Evolutionary conservation across 139 green algal genomes (phyloP).

Genomic region (Parachlorella kessleri): DNA sequence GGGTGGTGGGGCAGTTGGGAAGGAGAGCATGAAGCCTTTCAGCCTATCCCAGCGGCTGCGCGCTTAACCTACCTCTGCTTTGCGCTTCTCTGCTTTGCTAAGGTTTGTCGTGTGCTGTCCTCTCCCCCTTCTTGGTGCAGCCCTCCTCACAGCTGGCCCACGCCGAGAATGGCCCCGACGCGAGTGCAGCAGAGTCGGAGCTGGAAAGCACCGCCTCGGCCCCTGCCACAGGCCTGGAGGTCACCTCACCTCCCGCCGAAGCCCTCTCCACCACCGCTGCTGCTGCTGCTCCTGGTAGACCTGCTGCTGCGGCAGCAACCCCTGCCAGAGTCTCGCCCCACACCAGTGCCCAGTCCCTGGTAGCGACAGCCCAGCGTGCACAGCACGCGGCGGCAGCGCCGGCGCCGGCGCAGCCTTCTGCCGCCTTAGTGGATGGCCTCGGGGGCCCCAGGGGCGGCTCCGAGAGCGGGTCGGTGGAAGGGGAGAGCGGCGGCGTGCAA

Average conservation of each 20-base stretch:
- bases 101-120: too few relatives aligned
- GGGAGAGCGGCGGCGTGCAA: too few relatives aligned
- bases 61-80: too few relatives aligned
- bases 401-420: too few relatives aligned
- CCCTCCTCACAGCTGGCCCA: not conserved
- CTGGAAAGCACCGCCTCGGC: slow-evolving; percentile 3
- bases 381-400: not conserved
- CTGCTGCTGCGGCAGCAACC: not conserved
- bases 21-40: too few relatives aligned
- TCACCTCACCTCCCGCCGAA: not conserved
- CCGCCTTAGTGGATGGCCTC: too few relatives aligned
- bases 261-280: not conserved
- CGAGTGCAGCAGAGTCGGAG: not conserved
- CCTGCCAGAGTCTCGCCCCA: not conserved
- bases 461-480: too few relatives aligned
- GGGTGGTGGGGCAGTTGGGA: too few relatives aligned
- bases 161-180: not conserved
- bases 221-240: not conserved
- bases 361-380: not conserved
- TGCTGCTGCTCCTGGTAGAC: not conserved
- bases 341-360: not conserved
- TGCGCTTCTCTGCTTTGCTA: too few relatives aligned
- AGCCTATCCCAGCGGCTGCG: too few relatives aligned
- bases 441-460: too few relatives aligned
- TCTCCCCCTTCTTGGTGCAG: not conserved